These are phyloP conservation scores for Erysimum cheiranthoides DNA, from an alignment of 345 rosid genomes.

Conservation along the genomic window DNA sequence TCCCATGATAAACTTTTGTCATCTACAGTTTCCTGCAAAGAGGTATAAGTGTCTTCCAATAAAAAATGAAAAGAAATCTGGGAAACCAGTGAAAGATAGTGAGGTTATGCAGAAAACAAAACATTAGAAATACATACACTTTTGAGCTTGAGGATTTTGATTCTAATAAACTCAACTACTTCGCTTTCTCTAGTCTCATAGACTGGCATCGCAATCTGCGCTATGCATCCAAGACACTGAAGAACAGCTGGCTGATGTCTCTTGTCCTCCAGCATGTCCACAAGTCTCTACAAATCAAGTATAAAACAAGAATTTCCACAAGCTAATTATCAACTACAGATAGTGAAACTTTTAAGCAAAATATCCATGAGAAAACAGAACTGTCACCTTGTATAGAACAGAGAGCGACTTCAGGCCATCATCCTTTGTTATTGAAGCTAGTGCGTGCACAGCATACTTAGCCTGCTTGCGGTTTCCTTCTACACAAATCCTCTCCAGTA, in stretches of 20 bases:
- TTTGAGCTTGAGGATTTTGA: slow-evolving; percentile 66
- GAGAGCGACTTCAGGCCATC: slow-evolving; percentile 97
- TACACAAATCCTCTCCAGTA: slow-evolving; percentile 87
- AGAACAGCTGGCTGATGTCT: slow-evolving; percentile 89
- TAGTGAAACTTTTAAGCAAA: slow-evolving; percentile 17
- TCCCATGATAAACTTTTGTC: slow-evolving; percentile 64
- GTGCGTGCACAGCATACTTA: slow-evolving; percentile 95
- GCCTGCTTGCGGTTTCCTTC: slow-evolving; percentile 97
- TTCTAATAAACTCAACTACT: slow-evolving; percentile 74
- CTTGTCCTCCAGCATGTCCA: slow-evolving; percentile 92
- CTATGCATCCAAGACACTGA: slow-evolving; percentile 96
- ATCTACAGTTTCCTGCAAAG: slow-evolving; percentile 70
- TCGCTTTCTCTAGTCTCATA: slow-evolving; percentile 96
- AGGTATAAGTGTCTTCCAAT: slow-evolving; percentile 26
- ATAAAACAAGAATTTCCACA: slow-evolving; percentile 43
- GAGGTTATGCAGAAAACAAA: slow-evolving; percentile 37
- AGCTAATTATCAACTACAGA: slow-evolving; percentile 8
- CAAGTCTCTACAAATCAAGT: slow-evolving; percentile 77
- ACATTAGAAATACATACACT: slow-evolving; percentile 58
- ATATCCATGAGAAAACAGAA: slow-evolving; percentile 37
- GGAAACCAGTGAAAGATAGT: slow-evolving; percentile 24
- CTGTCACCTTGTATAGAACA: slow-evolving; percentile 81
- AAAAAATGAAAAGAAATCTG: slow-evolving; percentile 21
- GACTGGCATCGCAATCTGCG: slow-evolving; percentile 95
- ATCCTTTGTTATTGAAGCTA: slow-evolving; percentile 97